phyloP scores from a whole-genome alignment of 495 filamentous ascomycete species.

The Apodospora peruviana region DNA sequence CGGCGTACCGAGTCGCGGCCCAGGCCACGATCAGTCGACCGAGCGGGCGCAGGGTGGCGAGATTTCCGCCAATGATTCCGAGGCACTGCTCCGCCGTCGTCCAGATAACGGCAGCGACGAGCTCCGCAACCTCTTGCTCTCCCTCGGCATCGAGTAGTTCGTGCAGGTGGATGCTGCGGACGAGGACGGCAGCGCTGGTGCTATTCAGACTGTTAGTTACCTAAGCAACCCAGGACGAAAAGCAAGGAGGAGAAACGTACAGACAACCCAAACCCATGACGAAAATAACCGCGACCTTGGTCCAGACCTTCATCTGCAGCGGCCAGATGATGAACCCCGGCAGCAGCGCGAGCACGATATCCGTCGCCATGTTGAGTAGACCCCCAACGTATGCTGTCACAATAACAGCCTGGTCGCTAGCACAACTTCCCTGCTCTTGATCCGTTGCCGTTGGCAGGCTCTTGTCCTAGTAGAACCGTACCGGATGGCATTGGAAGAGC shows the following conservation, averaged over 20 bases:
- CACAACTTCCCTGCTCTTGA: no score
- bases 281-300: conserved; percentile 15
- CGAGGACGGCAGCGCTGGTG: neutral
- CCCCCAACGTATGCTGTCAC: conserved; percentile 16
- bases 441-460: conserved; percentile 9
- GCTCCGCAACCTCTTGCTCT: neutral
- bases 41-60: neutral
- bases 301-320: conserved; percentile 23
- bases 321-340: conserved; percentile 28
- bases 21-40: neutral
- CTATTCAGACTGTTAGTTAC: neutral
- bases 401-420: no score
- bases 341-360: conserved; percentile 28
- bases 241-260: conserved; percentile 13
- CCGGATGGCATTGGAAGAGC: conserved; percentile 39
- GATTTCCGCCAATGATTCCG: neutral
- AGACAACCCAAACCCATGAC: conserved; percentile 19
- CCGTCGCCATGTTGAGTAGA: conserved; percentile 21
- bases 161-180: neutral
- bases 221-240: neutral
- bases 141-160: neutral
- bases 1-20: neutral
- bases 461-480: conserved; percentile 32
- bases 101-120: neutral
- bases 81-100: neutral